Evolutionary conservation across 306 rosid genomes (phyloP), one percentile per base, ranked within the genome.

Genomic region (Glycyrrhiza uralensis): DNA sequence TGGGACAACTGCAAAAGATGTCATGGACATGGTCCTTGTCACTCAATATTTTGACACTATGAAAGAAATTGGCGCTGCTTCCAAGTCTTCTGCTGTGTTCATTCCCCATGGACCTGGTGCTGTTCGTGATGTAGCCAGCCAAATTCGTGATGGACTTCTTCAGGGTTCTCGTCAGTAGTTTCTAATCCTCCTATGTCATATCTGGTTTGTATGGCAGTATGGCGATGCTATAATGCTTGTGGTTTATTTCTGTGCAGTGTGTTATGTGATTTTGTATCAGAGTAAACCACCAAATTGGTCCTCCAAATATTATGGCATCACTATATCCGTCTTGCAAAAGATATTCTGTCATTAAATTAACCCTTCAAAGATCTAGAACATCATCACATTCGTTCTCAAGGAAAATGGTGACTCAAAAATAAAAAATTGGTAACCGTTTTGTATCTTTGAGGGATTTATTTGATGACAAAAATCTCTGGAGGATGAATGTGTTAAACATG

Each of bases 21-120:
- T 93, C 69, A 89, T 93, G 97, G 98, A 93, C 84, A 93, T 93
- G 98, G 97, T 93, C 50, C 92, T 93, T 45, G 94, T 93, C 74
- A 91, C 97, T 18, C 98, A 93, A 76, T 93, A 93, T 71, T 93
- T 93, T 54, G 98, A 93, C 75, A 93, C 98, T 44, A 89, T 91
- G 98, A 93, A 91, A 82, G 98, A 93, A 58, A 93, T 93, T 33
- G 98, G 98, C 0, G 97, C 98, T 41, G 22, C 92, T 66, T 89
- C 97, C 4, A 93, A 93, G 76, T 81, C 98, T 28, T 89, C 96
- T 72, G 86, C 98, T n/a, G 98, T 93, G 75, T 93, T 93, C 67
- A 88, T 93, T 35, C 98, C 98, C 33, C 98, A 93, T 57, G 97
- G 98, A 74, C 98, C 98, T 35, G 97, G 98, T 24, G 87, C 90